phyloP scores from a whole-genome alignment of 129 eudicot genomes.

The Pseudognaphalium luteoalbum region DNA sequence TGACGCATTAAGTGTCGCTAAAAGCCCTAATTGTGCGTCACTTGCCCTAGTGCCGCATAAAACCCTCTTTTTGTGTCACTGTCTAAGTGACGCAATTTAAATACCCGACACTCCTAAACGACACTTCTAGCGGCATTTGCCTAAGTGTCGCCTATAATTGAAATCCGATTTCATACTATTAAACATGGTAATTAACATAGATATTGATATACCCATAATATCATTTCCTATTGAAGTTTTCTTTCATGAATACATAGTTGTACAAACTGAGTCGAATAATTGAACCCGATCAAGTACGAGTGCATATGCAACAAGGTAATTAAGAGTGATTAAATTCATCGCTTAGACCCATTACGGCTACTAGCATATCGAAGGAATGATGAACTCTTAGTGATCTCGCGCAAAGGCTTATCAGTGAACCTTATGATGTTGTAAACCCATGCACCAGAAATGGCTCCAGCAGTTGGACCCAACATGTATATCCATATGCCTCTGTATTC shows the following conservation, averaged over 20 bases:
- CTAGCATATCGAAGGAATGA: conserved; percentile 60
- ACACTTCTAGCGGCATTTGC: too few relatives aligned
- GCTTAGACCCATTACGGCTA: conserved; percentile 22
- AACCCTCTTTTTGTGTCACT: too few relatives aligned
- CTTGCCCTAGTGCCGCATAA: too few relatives aligned
- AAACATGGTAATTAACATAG: not conserved
- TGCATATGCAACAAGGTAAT: conserved; percentile 16
- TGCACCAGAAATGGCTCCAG: conserved; percentile 80
- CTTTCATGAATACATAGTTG: not conserved
- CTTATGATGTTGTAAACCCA: conserved; percentile 81
- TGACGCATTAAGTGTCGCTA: too few relatives aligned
- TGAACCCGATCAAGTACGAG: not conserved
- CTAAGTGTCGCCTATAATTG: too few relatives aligned
- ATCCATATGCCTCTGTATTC: conserved; percentile 68
- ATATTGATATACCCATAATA: not conserved
- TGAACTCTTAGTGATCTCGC: conserved; percentile 78
- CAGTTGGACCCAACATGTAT: conserved; percentile 65
- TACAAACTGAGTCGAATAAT: not conserved
- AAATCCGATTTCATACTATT: too few relatives aligned
- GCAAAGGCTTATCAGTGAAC: conserved; percentile 81
- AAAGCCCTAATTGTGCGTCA: too few relatives aligned
- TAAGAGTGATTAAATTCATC: not conserved
- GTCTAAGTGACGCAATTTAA: too few relatives aligned
- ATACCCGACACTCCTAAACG: too few relatives aligned
- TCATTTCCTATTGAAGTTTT: not conserved